phyloP scores from a whole-genome alignment of 2,329 filamentous ascomycete genomes.

The Clonostachys chloroleuca region DNA sequence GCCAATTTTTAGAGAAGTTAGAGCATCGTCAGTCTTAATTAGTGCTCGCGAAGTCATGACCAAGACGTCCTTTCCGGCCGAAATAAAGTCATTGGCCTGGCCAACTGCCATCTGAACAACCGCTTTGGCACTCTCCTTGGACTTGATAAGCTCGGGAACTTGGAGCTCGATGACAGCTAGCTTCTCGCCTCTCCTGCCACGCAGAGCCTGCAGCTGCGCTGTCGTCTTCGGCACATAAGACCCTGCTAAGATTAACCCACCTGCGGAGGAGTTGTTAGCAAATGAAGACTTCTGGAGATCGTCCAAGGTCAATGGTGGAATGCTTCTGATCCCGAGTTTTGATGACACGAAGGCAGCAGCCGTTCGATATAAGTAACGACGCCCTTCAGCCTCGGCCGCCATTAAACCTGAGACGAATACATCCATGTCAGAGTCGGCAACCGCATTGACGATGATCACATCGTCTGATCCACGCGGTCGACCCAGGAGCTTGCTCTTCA shows the following conservation, averaged over 20 bases:
- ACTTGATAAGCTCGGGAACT: constrained; percentile 39
- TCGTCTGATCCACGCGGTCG: constrained; percentile 21
- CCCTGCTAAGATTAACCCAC: constrained; percentile 50
- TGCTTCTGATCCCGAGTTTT: constrained; percentile 44
- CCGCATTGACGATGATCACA: constrained; percentile 35
- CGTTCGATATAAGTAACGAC: constrained; percentile 29
- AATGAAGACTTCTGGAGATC: constrained; percentile 26
- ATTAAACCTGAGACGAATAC: constrained; percentile 47
- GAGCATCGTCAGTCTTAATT: constrained; percentile 36
- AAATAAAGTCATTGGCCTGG: constrained; percentile 30
- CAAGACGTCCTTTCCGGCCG: constrained; percentile 43
- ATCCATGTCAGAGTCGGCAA: constrained; percentile 48
- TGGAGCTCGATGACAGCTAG: constrained; percentile 40
- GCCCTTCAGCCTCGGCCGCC: constrained; percentile 17
- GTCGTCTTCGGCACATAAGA: constrained; percentile 58
- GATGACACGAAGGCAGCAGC: constrained; percentile 38
- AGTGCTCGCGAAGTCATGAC: constrained; percentile 55
- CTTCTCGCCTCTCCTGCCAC: constrained; percentile 25
- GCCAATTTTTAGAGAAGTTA: constrained; percentile 49
- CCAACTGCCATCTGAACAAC: constrained; percentile 21
- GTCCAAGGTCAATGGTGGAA: constrained; percentile 40
- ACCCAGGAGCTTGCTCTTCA: constrained; percentile 14
- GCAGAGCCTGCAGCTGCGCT: constrained; percentile 40
- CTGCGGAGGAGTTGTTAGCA: constrained; percentile 13
- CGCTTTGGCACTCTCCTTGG: constrained; percentile 17